These are phyloP conservation scores for Cercophora scortea DNA, from an alignment of 495 filamentous ascomycete species.

Conservation along the genomic window DNA sequence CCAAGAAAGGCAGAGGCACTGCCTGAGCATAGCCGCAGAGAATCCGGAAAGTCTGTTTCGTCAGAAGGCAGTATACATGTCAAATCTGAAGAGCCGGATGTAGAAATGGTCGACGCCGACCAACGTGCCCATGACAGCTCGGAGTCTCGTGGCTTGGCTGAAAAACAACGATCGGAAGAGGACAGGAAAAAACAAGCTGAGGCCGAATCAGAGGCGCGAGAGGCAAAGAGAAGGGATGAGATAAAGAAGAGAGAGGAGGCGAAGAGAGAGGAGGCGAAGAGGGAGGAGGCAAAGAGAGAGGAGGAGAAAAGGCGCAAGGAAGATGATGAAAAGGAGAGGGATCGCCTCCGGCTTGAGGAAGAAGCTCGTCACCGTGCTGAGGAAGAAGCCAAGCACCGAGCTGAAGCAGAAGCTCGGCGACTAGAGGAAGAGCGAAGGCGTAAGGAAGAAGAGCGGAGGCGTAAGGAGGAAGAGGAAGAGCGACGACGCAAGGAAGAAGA, in stretches of 20 bases:
- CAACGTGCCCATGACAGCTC: constrained; percentile 12
- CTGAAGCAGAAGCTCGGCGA: constrained; percentile 28
- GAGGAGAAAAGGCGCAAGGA: constrained; percentile 3
- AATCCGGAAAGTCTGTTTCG: constrained; percentile 27
- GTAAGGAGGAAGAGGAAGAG: constrained; percentile 36
- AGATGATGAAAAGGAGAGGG: constrained; percentile 14
- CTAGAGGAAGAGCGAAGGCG: constrained; percentile 44
- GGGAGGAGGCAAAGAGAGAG: constrained; percentile 18
- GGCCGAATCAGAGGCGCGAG: constrained; percentile 21
- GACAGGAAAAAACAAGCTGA: constrained; percentile 35
- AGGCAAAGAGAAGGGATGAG: constrained; percentile 17
- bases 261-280: constrained; percentile 16
- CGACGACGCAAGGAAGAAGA: constrained; percentile 36
- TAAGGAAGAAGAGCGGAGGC: constrained; percentile 33
- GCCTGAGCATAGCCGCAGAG: constrained; percentile 25
- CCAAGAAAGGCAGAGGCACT: constrained; percentile 22
- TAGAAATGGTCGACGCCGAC: constrained; percentile 39
- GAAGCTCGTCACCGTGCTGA: constrained; percentile 11
- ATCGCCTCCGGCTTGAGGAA: constrained; percentile 11
- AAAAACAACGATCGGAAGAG: constrained; percentile 41
- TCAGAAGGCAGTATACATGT: constrained; percentile 39
- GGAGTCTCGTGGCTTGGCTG: constrained; percentile 33
- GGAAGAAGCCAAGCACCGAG: constrained; percentile 17
- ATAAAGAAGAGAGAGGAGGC: constrained; percentile 8
- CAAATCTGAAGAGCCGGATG: constrained; percentile 38